A percentile compares a stretch with the other conserved stretches of the same genome.
phyloP scores from a whole-genome alignment of 805 yeast species.

The Metschnikowia lunata region DNA sequence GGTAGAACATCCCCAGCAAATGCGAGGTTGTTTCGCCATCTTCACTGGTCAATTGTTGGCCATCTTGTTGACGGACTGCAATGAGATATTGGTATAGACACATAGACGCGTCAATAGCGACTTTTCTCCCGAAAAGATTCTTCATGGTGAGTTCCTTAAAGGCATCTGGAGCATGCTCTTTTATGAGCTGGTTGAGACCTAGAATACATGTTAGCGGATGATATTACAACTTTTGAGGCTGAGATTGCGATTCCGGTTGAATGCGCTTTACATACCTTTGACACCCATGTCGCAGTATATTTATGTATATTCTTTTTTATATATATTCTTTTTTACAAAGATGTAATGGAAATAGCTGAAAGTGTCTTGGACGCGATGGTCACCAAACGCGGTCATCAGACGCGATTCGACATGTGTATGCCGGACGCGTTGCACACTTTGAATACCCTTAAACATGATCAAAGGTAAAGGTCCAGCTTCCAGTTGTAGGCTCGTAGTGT shows the following conservation, averaged over 20 bases:
- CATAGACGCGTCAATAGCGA: constrained; percentile 98
- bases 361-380: neutral
- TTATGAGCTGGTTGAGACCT: constrained; percentile 82
- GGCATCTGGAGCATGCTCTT: constrained; percentile 87
- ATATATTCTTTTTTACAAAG: neutral
- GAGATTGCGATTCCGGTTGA: neutral
- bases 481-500: constrained; percentile 71
- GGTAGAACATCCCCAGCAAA: constrained; percentile 91
- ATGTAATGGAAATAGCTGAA: neutral
- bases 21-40: constrained; percentile 91
- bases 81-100: constrained; percentile 91
- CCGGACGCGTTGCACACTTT: constrained; percentile 9
- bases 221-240: no score
- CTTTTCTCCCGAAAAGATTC: constrained; percentile 85
- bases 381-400: constrained; percentile 5
- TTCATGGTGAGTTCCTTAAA: constrained; percentile 77
- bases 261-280: constrained; percentile 13
- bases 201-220: neutral
- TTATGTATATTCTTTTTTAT: no score
- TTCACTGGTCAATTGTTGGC: constrained; percentile 84
- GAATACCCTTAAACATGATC: constrained; percentile 21
- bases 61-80: constrained; percentile 96
- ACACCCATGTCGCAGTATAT: constrained; percentile 15
- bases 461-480: constrained; percentile 63
- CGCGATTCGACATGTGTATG: neutral